Percentiles rank a stretch among this genome's conserved stretches.
Evolutionary conservation across 108 stramenopile species (phyloP).

Genomic region (Cylindrotheca fusiformis): DNA sequence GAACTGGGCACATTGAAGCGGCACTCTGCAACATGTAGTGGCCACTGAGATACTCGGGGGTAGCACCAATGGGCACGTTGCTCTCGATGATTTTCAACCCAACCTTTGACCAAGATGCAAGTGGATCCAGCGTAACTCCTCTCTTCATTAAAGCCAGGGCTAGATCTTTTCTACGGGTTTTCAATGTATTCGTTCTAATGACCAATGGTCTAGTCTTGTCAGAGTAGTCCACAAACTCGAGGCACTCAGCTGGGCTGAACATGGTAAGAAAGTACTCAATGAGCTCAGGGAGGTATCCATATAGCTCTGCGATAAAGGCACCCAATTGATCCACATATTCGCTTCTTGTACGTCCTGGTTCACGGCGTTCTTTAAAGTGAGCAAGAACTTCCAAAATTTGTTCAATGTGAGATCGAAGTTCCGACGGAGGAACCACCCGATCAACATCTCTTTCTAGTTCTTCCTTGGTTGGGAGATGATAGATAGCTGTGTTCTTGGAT

Average conservation of each 20-base stretch:
- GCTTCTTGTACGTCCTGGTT: conserved; percentile 80
- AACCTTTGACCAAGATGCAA: conserved; percentile 98
- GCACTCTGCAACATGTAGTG: conserved; percentile 99
- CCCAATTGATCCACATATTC: conserved; percentile 93
- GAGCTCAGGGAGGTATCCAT: conserved; percentile 96
- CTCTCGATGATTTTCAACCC: conserved; percentile 96
- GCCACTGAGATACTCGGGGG: conserved; percentile 98
- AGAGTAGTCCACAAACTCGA: conserved; percentile 96
- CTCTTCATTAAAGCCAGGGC: conserved; percentile 96
- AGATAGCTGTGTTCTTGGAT: conserved; percentile 68
- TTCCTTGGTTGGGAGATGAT: conserved; percentile 79
- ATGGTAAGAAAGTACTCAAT: conserved; percentile 93
- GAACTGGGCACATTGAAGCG: conserved; percentile 95
- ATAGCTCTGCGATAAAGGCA: conserved; percentile 89
- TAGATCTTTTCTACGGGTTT: conserved; percentile 95
- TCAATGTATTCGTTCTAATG: conserved; percentile 97
- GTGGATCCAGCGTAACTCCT: conserved; percentile 95
- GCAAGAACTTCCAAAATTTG: conserved; percentile 90
- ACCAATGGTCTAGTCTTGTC: conserved; percentile 95
- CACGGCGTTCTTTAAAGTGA: conserved; percentile 86
- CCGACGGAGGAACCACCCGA: conserved; percentile 89
- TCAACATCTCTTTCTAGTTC: conserved; percentile 84
- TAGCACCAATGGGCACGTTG: conserved; percentile 97
- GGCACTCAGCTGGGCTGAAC: conserved; percentile 89
- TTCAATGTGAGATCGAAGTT: conserved; percentile 85